These are phyloP conservation scores for Proliferodiscus dingleyae DNA, from an alignment of 2,329 filamentous ascomycete species.

Conservation along the genomic window DNA sequence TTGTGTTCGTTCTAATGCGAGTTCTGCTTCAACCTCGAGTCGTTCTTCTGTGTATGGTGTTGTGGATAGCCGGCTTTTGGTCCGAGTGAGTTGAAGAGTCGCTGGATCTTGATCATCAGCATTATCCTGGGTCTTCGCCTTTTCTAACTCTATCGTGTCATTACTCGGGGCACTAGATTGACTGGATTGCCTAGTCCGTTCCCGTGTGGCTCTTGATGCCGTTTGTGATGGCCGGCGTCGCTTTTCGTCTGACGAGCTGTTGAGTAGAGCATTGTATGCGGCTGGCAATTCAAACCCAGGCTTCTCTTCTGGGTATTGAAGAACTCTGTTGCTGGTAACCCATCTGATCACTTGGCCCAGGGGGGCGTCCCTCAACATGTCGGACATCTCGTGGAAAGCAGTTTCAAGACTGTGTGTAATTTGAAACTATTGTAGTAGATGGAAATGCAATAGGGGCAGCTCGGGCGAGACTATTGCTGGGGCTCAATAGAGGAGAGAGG, in stretches of 20 bases:
- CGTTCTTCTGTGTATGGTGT: slow-evolving; percentile 34
- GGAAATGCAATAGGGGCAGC: too few species aligned
- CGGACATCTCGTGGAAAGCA: slow-evolving; percentile 1
- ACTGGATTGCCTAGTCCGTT: slow-evolving; percentile 16
- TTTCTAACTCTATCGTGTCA: slow-evolving; percentile 19
- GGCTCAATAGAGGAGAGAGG: too few species aligned
- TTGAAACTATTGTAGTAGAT: background rate
- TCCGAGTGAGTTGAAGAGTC: slow-evolving; percentile 14
- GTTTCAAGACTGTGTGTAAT: background rate
- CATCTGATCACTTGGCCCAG: slow-evolving; percentile 55
- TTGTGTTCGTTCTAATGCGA: slow-evolving; percentile 35
- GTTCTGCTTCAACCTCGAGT: slow-evolving; percentile 35
- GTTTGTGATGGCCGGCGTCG: background rate
- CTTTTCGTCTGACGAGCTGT: slow-evolving; percentile 14
- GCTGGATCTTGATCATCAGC: slow-evolving; percentile 17
- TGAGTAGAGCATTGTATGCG: slow-evolving; percentile 33
- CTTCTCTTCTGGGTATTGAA: slow-evolving; percentile 57
- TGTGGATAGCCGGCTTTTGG: slow-evolving; percentile 24
- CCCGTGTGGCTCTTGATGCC: slow-evolving; percentile 1
- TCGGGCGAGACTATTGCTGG: too few species aligned
- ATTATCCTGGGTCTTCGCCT: slow-evolving; percentile 16
- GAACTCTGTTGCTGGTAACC: slow-evolving; percentile 45
- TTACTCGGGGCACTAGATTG: slow-evolving; percentile 8
- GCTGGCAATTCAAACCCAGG: slow-evolving; percentile 48
- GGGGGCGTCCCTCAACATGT: slow-evolving; percentile 50